A percentile compares a stretch with the other conserved stretches of the same genome.
Evolutionary conservation across 257 asterid genomes (phyloP).

Genomic region (Avicennia marina): DNA sequence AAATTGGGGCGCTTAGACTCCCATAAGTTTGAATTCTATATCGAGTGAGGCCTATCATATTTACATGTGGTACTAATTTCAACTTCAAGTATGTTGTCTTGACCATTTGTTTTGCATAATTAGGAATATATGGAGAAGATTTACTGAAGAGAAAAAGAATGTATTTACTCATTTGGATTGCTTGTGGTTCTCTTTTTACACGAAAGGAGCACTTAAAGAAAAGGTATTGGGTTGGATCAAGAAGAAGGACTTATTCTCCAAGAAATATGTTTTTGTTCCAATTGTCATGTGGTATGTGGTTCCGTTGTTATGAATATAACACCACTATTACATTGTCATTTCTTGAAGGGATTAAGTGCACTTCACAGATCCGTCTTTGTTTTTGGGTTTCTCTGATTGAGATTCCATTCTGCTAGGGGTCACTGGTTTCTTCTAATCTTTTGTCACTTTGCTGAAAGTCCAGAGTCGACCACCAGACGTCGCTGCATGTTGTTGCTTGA

Average conservation of each 20-base stretch:
- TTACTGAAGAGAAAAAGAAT: constrained; percentile 17
- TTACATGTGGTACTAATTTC: not conserved
- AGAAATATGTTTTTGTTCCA: constrained; percentile 40
- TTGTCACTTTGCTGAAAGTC: constrained; percentile 53
- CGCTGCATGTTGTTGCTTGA: constrained; percentile 71
- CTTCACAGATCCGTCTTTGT: constrained; percentile 1
- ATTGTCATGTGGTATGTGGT: constrained; percentile 30
- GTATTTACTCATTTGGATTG: constrained; percentile 27
- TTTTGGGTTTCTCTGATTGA: too few species aligned
- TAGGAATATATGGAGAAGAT: constrained; percentile 29
- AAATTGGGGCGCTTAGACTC: constrained; percentile 20
- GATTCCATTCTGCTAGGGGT: constrained; percentile 53
- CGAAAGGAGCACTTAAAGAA: constrained; percentile 11
- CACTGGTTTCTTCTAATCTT: constrained; percentile 82
- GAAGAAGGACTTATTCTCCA: constrained; percentile 32
- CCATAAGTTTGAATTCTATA: constrained; percentile 21
- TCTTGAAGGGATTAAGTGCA: not conserved
- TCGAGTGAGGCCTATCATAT: constrained; percentile 22
- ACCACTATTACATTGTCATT: too few species aligned
- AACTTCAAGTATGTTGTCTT: constrained; percentile 2
- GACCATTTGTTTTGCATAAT: constrained; percentile 4
- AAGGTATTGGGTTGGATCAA: constrained; percentile 39
- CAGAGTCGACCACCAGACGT: constrained; percentile 21
- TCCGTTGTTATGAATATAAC: constrained; percentile 1
- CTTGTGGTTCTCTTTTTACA: constrained; percentile 32